These are phyloP conservation scores for Zhuliangozyma parablackwelliae DNA, from an alignment of 1,139 yeast genomes.

Conservation along the genomic window DNA sequence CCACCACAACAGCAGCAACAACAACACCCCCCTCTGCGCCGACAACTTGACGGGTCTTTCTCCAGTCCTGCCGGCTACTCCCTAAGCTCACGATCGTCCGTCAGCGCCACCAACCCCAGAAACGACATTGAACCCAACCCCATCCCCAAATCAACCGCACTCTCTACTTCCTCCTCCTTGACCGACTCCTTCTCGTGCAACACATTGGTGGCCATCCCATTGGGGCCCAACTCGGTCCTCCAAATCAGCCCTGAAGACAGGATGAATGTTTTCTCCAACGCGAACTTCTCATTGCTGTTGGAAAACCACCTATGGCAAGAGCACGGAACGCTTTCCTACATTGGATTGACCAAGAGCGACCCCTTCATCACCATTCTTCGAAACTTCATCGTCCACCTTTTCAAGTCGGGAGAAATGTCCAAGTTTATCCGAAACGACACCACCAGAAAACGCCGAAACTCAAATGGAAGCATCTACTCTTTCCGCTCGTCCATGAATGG, in stretches of 20 bases:
- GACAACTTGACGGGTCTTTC: neutral
- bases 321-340: conserved; percentile 40
- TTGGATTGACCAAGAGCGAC: conserved; percentile 42
- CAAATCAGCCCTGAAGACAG: conserved; percentile 34
- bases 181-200: conserved; percentile 10
- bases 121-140: neutral
- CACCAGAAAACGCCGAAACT: conserved; percentile 10
- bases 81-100: neutral
- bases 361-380: conserved; percentile 38
- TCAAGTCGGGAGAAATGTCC: conserved; percentile 34
- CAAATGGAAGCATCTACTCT: conserved; percentile 6
- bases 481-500: conserved; percentile 1
- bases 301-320: conserved; percentile 40
- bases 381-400: conserved; percentile 30
- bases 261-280: conserved; percentile 32
- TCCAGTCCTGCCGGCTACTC: neutral
- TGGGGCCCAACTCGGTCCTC: conserved; percentile 37
- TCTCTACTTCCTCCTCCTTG: conserved; percentile 10
- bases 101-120: neutral
- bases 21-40: neutral
- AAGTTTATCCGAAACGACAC: conserved; percentile 25
- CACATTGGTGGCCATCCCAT: conserved; percentile 23
- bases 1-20: no score
- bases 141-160: conserved; percentile 1
- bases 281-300: conserved; percentile 31